phyloP scores from a whole-genome alignment of 805 yeast genomes.

The Ogataea saltuana region DNA sequence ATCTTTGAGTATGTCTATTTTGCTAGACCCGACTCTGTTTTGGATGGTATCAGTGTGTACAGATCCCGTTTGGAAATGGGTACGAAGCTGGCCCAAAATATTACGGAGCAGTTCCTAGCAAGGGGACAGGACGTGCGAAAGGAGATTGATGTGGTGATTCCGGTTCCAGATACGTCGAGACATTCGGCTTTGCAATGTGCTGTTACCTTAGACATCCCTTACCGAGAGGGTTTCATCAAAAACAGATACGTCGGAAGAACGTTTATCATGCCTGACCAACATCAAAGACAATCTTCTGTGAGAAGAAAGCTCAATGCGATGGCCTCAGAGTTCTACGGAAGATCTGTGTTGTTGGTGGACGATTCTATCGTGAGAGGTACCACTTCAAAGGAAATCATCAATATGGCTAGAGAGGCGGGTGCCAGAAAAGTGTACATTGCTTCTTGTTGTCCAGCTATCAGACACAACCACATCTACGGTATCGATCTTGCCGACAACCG shows the following conservation, averaged over 20 bases:
- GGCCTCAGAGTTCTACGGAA: slow-evolving; percentile 85
- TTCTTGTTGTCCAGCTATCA: slow-evolving; percentile 97
- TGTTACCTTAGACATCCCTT: slow-evolving; percentile 73
- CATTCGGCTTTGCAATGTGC: slow-evolving; percentile 94
- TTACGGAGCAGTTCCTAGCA: slow-evolving; percentile 41
- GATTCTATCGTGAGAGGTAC: slow-evolving; percentile 98
- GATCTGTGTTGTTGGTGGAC: slow-evolving; percentile 87
- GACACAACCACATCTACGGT: slow-evolving; percentile 95
- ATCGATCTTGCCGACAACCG: slow-evolving; percentile 95
- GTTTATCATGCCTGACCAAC: slow-evolving; percentile 97
- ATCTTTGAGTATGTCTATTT: slow-evolving; percentile 96
- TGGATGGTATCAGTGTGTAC: slow-evolving; percentile 96
- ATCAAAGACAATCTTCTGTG: slow-evolving; percentile 89
- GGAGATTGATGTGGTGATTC: slow-evolving; percentile 90
- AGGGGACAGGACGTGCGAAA: slow-evolving; percentile 46
- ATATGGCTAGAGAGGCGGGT: slow-evolving; percentile 99
- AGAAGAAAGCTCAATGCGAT: slow-evolving; percentile 94
- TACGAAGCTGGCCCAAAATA: slow-evolving; percentile 75
- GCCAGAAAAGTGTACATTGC: slow-evolving; percentile 95
- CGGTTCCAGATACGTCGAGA: slow-evolving; percentile 98
- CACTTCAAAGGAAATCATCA: slow-evolving; percentile 92
- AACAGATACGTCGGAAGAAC: slow-evolving; percentile 97
- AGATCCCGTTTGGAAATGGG: slow-evolving; percentile 95
- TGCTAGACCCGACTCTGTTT: slow-evolving; percentile 94
- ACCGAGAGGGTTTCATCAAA: slow-evolving; percentile 96